These are phyloP conservation scores for Anthostomella pinea DNA, from an alignment of 2,329 filamentous ascomycete species.

Conservation along the genomic window DNA sequence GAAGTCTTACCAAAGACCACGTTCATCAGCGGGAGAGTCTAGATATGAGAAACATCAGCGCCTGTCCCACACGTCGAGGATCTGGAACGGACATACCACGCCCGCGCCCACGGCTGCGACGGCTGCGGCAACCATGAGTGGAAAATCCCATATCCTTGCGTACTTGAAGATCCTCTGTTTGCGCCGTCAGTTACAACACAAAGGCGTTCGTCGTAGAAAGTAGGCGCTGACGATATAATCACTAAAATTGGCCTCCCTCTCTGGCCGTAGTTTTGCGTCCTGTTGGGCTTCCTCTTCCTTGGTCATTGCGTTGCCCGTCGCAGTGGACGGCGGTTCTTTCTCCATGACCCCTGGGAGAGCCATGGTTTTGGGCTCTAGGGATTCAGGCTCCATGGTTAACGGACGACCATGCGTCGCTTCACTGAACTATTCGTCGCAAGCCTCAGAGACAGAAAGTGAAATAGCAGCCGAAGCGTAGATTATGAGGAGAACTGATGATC, in stretches of 20 bases:
- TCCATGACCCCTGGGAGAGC: conserved; percentile 1
- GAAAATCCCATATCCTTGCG: conserved; percentile 50
- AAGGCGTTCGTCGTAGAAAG: neutral
- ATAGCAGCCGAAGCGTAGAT: too few relatives aligned
- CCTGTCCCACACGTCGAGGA: neutral
- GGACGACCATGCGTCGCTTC: too few relatives aligned
- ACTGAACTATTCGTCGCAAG: too few relatives aligned
- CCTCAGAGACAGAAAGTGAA: neutral
- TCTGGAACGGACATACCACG: conserved; percentile 32
- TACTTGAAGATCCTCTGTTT: conserved; percentile 50
- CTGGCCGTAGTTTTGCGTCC: conserved; percentile 38
- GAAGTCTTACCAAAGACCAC: conserved; percentile 49
- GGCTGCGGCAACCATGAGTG: conserved; percentile 45
- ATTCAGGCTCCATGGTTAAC: conserved; percentile 19
- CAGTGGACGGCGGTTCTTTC: conserved; percentile 7
- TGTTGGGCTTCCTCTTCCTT: conserved; percentile 29
- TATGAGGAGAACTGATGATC: too few relatives aligned
- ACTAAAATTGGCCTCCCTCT: conserved; percentile 42
- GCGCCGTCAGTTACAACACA: conserved; percentile 10
- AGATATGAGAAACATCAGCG: conserved; percentile 3
- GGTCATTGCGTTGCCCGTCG: conserved; percentile 8
- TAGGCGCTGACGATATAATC: conserved; percentile 41
- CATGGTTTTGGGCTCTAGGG: conserved; percentile 11
- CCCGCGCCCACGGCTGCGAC: conserved; percentile 52
- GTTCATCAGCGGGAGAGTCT: conserved; percentile 59